Percentiles rank a stretch among this genome's conserved stretches.
Evolutionary conservation across 345 rosid species (phyloP).

Genomic region (Lepidium sativum): DNA sequence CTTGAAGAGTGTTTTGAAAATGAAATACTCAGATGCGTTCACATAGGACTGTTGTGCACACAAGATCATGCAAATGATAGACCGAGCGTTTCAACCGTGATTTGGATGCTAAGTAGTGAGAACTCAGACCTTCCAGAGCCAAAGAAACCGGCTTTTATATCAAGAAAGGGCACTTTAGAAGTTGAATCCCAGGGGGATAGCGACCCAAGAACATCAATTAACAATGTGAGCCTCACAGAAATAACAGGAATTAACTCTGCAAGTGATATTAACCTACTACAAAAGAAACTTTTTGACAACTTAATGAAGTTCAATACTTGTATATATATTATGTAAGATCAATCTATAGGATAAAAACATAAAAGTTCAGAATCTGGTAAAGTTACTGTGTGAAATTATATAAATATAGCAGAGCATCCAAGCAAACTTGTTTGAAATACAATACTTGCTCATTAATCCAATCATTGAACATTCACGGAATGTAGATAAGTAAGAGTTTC

Average conservation of each 20-base stretch:
- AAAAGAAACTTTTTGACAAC: not conserved
- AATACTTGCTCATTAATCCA: not conserved
- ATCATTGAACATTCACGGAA: not conserved
- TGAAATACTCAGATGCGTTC: conserved; percentile 12
- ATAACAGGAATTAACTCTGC: conserved; percentile 2
- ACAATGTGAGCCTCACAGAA: conserved; percentile 13
- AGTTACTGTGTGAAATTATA: not conserved
- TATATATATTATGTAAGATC: not conserved
- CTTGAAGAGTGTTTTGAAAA: not conserved
- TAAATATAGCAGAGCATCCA: not conserved
- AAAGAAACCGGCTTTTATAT: conserved; percentile 17
- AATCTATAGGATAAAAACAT: not conserved
- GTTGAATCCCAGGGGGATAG: not conserved
- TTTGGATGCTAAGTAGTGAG: conserved; percentile 28
- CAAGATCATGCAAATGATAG: conserved; percentile 28
- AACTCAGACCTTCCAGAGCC: conserved; percentile 14
- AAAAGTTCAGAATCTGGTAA: not conserved
- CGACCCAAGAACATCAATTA: not conserved
- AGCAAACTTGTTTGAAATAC: not conserved
- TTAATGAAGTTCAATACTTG: not conserved
- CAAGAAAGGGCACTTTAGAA: not conserved
- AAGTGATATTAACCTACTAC: not conserved
- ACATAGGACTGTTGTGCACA: conserved; percentile 20
- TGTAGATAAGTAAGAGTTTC: not conserved
- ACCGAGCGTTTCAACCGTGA: conserved; percentile 15